Base-by-base conservation (phyloP, 164 flowering plant species). In the Tetrastigma voinierianum region DNA sequence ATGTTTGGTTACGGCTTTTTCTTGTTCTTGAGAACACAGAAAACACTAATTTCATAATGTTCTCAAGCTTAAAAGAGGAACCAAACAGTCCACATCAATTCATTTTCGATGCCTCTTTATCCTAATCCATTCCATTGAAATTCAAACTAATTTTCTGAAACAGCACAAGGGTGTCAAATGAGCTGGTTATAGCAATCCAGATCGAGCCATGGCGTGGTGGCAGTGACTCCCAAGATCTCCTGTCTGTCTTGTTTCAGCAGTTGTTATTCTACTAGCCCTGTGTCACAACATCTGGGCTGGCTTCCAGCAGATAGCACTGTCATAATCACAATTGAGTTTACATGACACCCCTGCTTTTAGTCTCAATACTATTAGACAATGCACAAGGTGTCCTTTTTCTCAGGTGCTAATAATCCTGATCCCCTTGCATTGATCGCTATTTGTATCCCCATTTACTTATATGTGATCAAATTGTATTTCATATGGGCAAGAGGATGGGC, bases 81-180 rank as follows among this genome's bases (percentile, higher is more conserved):
- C n/a, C n/a, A n/a, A n/a, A n/a, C n/a, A n/a, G n/a, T n/a, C n/a
- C n/a, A n/a, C n/a, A 10, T 16, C 57, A 3, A n/a, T 16, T 10
- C 5, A 6, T 0, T 10, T 54, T 21, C 17, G 57, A 16, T 19
- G 57, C 21, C 19, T 54, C 57, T 54, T 54, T 54, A n/a, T 54
- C 17, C 9, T 17, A 16, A 17, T 54, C 5, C 19, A 10, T 19
- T 20, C 14, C 14, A 21, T 20, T 21, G 9, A 20, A 23, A n/a
- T n/a, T 20, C 3, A 21, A 57, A 21, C 8, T 6, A 2, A 12
- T 4, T 20, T 20, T 32, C 18, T 76, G 46, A 68, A 40, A 55
- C 85, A 93, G 98, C 81, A 93, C 96, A 51, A 83, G 96, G 55
- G 98, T 93, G 46, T 90, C 97, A 3, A 93, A 93, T 74, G 98